These are phyloP conservation scores for Penicillium sp. DNA, from an alignment of 2,329 filamentous ascomycete genomes.

Conservation along the genomic window DNA sequence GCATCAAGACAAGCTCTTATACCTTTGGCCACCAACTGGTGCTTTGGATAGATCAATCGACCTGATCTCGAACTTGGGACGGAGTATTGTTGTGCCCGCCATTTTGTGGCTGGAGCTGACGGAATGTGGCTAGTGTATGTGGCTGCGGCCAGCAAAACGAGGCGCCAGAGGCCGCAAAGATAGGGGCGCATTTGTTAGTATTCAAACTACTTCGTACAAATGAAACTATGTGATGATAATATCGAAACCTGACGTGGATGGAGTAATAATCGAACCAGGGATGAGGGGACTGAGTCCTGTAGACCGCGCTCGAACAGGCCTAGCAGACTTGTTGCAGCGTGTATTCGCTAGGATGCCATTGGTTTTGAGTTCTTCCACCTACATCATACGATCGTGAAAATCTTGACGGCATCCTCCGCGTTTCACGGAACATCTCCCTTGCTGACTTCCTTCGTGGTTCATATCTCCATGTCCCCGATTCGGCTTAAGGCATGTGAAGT, in stretches of 20 bases:
- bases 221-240: neutral
- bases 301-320: neutral
- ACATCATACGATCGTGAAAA: constrained; percentile 10
- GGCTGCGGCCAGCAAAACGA: neutral
- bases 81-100: constrained; percentile 6
- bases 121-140: constrained; percentile 15
- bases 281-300: neutral
- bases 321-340: neutral
- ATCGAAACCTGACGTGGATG: neutral
- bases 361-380: neutral
- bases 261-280: neutral
- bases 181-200: constrained; percentile 1
- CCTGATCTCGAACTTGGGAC: neutral
- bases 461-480: constrained; percentile 1
- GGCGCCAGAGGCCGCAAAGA: neutral
- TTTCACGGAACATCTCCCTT: constrained; percentile 2
- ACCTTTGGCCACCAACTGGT: neutral
- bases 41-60: constrained; percentile 8
- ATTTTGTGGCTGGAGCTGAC: constrained; percentile 17
- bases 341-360: neutral
- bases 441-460: neutral
- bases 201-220: neutral
- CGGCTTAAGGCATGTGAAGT: constrained; percentile 1
- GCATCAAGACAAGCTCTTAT: neutral
- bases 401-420: constrained; percentile 1